Evolutionary conservation across 495 filamentous ascomycete genomes (phyloP).

Genomic region (Xylaria acuta): DNA sequence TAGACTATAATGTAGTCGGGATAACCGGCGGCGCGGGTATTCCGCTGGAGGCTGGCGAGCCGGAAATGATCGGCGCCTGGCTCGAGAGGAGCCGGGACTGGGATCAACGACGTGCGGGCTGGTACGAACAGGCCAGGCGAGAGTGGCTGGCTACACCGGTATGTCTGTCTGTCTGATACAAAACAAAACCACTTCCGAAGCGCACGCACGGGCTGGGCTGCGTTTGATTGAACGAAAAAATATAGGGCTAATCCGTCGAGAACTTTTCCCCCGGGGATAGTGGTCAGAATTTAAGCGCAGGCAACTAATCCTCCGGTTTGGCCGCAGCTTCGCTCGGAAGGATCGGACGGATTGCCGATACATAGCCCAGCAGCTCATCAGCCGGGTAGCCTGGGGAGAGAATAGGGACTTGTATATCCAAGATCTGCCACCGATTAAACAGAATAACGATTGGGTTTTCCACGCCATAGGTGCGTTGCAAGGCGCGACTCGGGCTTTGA

Average conservation of each 20-base stretch:
- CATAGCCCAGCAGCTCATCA: not conserved
- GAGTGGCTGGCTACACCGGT: constrained; percentile 2
- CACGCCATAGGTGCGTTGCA: constrained; percentile 8
- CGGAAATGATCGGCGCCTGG: not conserved
- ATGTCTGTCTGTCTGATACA: too few species aligned
- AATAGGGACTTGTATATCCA: not conserved
- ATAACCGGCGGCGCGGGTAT: not conserved
- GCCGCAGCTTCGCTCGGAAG: not conserved
- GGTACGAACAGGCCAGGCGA: not conserved
- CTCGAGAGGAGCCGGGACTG: not conserved
- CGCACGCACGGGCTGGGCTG: not conserved
- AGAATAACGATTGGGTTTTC: not conserved
- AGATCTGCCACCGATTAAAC: not conserved
- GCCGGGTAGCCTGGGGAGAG: not conserved
- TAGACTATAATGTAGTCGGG: not conserved
- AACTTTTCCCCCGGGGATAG: not conserved
- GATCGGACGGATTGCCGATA: not conserved
- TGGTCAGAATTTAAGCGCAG: not conserved
- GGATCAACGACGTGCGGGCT: not conserved
- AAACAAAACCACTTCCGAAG: not conserved
- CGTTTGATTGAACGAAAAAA: not conserved
- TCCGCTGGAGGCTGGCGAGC: not conserved
- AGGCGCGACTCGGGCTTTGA: not conserved
- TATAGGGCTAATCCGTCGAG: not conserved
- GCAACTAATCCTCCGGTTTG: not conserved